A percentile compares a stretch with the other conserved stretches of the same genome.
Evolutionary conservation across 768 basidiomycete species (phyloP).

Genomic region (Mycena rebaudengoi): DNA sequence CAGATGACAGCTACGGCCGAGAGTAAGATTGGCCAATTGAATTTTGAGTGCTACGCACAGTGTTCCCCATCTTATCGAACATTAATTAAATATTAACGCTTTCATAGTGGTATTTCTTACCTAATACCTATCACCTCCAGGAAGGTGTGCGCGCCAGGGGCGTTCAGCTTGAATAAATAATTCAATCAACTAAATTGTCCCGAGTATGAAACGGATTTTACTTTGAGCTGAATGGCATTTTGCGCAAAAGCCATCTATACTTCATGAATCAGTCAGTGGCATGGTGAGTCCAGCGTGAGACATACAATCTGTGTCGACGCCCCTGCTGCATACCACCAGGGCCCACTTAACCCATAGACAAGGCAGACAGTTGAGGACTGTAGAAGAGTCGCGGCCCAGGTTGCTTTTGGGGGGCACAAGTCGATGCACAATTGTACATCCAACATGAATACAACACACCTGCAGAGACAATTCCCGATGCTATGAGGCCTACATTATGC

Average conservation of each 20-base stretch:
- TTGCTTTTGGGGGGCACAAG: too few relatives aligned
- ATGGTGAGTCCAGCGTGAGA: background rate
- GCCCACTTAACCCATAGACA: constrained; percentile 59
- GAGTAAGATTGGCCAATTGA: too few relatives aligned
- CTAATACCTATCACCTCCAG: constrained; percentile 58
- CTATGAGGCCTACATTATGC: too few relatives aligned
- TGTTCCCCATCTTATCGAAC: constrained; percentile 44
- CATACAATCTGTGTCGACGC: constrained; percentile 59
- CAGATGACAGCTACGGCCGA: constrained; percentile 49
- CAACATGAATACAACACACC: too few relatives aligned
- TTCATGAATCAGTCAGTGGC: background rate
- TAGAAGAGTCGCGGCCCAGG: constrained; percentile 65
- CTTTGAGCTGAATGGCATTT: constrained; percentile 48
- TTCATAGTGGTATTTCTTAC: background rate
- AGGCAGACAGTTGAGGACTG: constrained; percentile 63
- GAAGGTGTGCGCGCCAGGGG: constrained; percentile 65
- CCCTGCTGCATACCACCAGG: constrained; percentile 59
- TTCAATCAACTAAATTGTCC: background rate
- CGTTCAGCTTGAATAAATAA: constrained; percentile 63
- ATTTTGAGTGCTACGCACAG: too few relatives aligned
- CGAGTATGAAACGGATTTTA: background rate
- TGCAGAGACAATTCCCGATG: constrained; percentile 14
- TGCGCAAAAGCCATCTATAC: constrained; percentile 26
- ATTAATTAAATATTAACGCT: background rate
- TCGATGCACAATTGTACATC: too few relatives aligned